These are phyloP conservation scores for Zymoseptoria passerinii DNA, from an alignment of 2,329 filamentous ascomycete genomes.

Conservation along the genomic window DNA sequence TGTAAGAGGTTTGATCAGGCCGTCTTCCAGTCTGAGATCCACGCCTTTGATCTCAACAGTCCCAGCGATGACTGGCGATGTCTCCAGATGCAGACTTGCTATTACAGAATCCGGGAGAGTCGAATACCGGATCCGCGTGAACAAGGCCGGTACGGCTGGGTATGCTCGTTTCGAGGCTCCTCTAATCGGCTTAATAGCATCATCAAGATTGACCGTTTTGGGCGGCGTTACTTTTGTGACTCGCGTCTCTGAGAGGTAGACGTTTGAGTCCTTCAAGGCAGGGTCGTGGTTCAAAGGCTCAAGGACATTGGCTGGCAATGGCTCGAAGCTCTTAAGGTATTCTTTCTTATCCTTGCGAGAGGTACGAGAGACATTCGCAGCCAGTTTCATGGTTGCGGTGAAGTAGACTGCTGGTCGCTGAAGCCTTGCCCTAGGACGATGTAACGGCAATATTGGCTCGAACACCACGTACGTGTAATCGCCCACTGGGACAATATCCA, in stretches of 20 bases:
- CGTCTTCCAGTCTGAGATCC: conserved; percentile 49
- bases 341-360: conserved; percentile 51
- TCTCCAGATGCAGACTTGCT: conserved; percentile 25
- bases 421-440: conserved; percentile 49
- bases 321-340: conserved; percentile 61
- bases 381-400: conserved; percentile 26
- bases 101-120: conserved; percentile 40
- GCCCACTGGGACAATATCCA: conserved; percentile 14
- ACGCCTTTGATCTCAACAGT: conserved; percentile 52
- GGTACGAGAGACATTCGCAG: conserved; percentile 26
- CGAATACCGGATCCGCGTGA: conserved; percentile 65
- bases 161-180: conserved; percentile 56
- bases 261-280: conserved; percentile 37
- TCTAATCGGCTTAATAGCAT: conserved; percentile 55
- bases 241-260: conserved; percentile 62
- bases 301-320: conserved; percentile 67
- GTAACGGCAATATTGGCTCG: conserved; percentile 22
- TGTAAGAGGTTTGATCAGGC: conserved; percentile 41
- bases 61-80: conserved; percentile 20
- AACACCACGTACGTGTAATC: conserved; percentile 23
- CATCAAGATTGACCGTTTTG: conserved; percentile 51
- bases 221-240: conserved; percentile 64
- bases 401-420: conserved; percentile 61
- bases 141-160: conserved; percentile 59
- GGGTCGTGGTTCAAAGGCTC: conserved; percentile 63